Evolutionary conservation across 331 rosid species (phyloP).

Genomic region (Spiraea crenata): DNA sequence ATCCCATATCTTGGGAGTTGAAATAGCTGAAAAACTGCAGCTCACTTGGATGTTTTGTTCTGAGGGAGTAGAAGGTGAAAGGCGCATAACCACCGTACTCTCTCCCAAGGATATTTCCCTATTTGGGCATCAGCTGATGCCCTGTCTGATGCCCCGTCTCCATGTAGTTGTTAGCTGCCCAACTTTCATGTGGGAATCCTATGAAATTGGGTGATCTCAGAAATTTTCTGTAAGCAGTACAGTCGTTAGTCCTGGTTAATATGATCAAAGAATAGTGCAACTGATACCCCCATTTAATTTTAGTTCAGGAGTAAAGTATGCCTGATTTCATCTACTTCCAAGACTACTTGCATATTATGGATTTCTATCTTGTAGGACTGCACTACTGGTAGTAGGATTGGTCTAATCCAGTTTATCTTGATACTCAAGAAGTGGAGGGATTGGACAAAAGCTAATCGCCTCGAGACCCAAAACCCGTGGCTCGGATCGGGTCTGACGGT

Average conservation of each 20-base stretch:
- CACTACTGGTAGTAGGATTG: too few relatives aligned
- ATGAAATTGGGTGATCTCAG: conserved; percentile 1
- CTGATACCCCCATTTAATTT: conserved; percentile 9
- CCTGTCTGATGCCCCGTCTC: background rate
- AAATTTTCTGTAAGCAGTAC: conserved; percentile 15
- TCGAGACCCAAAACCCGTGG: too few relatives aligned
- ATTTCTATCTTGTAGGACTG: too few relatives aligned
- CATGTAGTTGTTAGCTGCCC: conserved; percentile 5
- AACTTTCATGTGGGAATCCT: conserved; percentile 7
- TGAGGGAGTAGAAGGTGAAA: conserved; percentile 12
- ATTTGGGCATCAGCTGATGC: conserved; percentile 4
- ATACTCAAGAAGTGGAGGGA: too few relatives aligned
- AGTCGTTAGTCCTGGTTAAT: conserved; percentile 14
- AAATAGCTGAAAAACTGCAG: conserved; percentile 12
- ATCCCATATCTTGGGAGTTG: background rate
- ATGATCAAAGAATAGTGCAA: conserved; percentile 8
- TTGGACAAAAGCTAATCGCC: too few relatives aligned
- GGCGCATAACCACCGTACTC: background rate
- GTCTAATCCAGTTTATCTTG: too few relatives aligned
- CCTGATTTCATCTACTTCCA: background rate
- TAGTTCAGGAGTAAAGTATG: background rate
- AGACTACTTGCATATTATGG: too few relatives aligned
- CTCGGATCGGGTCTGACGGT: too few relatives aligned
- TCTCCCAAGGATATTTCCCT: background rate
- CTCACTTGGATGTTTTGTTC: background rate